Evolutionary conservation across 352 stramenopile species (phyloP), one percentile per base, ranked within the genome.

Genomic region (Globisporangium orthogonon): DNA sequence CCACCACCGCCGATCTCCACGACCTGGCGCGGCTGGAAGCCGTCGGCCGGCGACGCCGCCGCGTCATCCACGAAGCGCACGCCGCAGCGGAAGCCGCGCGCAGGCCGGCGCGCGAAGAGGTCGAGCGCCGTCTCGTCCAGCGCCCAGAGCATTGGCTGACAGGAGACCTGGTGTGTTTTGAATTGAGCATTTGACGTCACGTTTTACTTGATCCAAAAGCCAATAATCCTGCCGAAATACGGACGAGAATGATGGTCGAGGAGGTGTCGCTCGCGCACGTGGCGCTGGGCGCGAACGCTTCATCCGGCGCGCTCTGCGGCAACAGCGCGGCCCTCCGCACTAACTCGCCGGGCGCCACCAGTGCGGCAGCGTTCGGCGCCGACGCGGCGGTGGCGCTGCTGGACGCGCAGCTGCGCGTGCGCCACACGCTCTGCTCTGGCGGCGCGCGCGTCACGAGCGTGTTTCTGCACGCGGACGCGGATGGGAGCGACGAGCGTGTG

Each of bases 41-140:
- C 80, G 66, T 65, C 66, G 23, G 50, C 54, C 9, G 62, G 50
- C 14, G 52, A 44, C 18, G 48, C 60, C 35, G 76, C 73, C 2
- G 72, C 64, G 31, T 66, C 70, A 28, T 91, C 80, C 17, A 89
- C 45, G 54, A 85, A 91, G 31, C 35, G 18, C 55, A 91, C 17
- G 1, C 73, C 70, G 2, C 78, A 87, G 61, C 54, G 63, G 66
- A 91, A 91, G 37, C 74, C 71, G 52, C 61, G 68, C 54, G 62
- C 66, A 0, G 70, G 72, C 10, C 67, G 74, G 29, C 81, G 74
- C 52, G 76, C 81, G 59, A 91, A 85, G 58, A 91, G 63, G 61
- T 91, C 81, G 45, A 91, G 73, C 60, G 78, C 81, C 14, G 78
- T 90, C 67, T 87, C 79, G 61, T 87, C 75, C 15, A 79, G 66